phyloP scores from a whole-genome alignment of 495 filamentous ascomycete genomes.

The Viridothelium virens region DNA sequence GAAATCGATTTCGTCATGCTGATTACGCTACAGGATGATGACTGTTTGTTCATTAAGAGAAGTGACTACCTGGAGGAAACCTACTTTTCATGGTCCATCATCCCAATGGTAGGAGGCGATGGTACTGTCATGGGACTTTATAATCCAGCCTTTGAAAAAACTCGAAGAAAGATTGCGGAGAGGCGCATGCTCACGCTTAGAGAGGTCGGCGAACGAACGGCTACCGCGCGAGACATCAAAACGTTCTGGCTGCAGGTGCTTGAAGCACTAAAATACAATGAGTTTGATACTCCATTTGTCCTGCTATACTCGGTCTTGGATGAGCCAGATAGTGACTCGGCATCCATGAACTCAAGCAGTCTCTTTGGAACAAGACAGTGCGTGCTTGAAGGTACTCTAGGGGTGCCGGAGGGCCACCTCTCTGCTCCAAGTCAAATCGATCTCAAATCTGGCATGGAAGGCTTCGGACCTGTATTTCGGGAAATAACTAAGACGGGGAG shows the following conservation, averaged over 20 bases:
- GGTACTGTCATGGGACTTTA: slow-evolving; percentile 57
- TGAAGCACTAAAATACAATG: slow-evolving; percentile 52
- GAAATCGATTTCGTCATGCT: not conserved
- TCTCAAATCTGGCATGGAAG: slow-evolving; percentile 51
- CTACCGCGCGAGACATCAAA: slow-evolving; percentile 56
- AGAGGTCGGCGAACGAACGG: slow-evolving; percentile 62
- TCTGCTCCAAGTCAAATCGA: slow-evolving; percentile 49
- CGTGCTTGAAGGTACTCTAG: slow-evolving; percentile 53
- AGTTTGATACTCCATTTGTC: slow-evolving; percentile 55
- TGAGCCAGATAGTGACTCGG: slow-evolving; percentile 51
- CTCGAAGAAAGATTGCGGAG: slow-evolving; percentile 55
- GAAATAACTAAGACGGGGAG: slow-evolving; percentile 55
- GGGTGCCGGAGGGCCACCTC: slow-evolving; percentile 53
- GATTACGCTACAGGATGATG: slow-evolving; percentile 44
- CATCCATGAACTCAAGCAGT: slow-evolving; percentile 55
- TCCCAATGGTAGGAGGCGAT: slow-evolving; percentile 56
- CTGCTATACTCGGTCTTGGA: slow-evolving; percentile 56
- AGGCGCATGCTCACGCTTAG: slow-evolving; percentile 58
- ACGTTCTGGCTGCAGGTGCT: slow-evolving; percentile 53
- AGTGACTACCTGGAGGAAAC: slow-evolving; percentile 58
- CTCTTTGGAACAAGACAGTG: slow-evolving; percentile 46
- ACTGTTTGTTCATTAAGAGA: slow-evolving; percentile 55
- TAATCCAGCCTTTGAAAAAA: slow-evolving; percentile 64
- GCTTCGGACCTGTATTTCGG: slow-evolving; percentile 57
- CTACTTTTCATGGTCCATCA: slow-evolving; percentile 61